These are phyloP conservation scores for Stipa capillata DNA, from an alignment of 176 grass and related monocot genomes.

Conservation along the genomic window DNA sequence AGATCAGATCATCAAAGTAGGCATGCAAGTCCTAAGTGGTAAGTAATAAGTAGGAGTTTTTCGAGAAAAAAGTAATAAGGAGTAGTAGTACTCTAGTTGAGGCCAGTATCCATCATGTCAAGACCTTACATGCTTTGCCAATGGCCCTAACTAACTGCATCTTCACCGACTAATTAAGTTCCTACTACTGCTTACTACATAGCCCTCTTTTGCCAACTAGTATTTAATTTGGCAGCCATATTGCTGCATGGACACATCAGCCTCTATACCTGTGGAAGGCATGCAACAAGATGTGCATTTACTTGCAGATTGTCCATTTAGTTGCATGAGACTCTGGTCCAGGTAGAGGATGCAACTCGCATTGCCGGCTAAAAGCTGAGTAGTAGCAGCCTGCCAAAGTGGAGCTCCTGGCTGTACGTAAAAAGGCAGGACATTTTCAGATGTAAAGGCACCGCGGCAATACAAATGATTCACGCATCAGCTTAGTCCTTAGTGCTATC, in stretches of 20 bases:
- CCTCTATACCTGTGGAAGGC: not conserved
- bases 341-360: not conserved
- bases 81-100: not conserved
- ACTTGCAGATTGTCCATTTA: not conserved
- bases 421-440: not conserved
- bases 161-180: not conserved
- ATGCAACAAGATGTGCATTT: not conserved
- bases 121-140: not conserved
- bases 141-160: not conserved
- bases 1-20: no score
- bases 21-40: no score
- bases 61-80: no score
- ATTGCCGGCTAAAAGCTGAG: not conserved
- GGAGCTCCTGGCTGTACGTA: slow-evolving; percentile 22
- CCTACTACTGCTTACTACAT: not conserved
- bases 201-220: not conserved
- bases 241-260: not conserved
- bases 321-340: not conserved
- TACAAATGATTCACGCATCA: slow-evolving; percentile 12
- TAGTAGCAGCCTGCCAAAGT: slow-evolving; percentile 15
- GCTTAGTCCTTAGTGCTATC: not conserved
- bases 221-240: not conserved
- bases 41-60: no score
- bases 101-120: not conserved
- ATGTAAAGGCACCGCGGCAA: slow-evolving; percentile 17